Evolutionary conservation across 305 asterid species (phyloP), one percentile per base, ranked within the genome.

Genomic region (Solanum hybrid): DNA sequence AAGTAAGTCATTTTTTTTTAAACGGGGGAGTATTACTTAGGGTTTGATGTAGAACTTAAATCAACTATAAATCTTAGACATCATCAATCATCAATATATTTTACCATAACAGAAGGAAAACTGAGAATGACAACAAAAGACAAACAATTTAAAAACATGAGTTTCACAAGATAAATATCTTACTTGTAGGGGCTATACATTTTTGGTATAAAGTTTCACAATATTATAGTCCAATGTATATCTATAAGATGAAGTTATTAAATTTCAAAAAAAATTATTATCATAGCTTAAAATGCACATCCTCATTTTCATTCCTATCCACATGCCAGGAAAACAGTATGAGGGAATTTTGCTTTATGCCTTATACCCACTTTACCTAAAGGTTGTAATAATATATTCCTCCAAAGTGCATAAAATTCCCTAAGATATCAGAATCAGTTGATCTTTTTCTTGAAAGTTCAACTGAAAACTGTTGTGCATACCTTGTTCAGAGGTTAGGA

Each of bases 321-420:
- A 94, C 92, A 86, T 92, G 95, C 94, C 95, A 93, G 92, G 90
- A 90, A 90, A 94, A 93, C 94, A 89, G 84, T 92, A 19, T 10
- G 34, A 91, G 91, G 75, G 87, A 95, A 94, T 92, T 90, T 90
- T 89, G 85, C 87, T 95, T 93, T 92, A 51, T 84, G 29, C 87
- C 87, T 60, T 84, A 51, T 51, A 90, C 90, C 90, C 88, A 79
- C 95, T 94, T 94, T 95, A 56, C 89, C 87, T 92, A 93, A 95
- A 94, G 95, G 92, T 88, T 91, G 89, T 90, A 92, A 75, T 56
- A 93, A 42, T 56, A 93, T 94, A 95, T 95, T 94, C 98, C 92
- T 90, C 93, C 92, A 92, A 91, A 94, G 92, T 91, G 95, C 92
- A 90, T 94, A 94, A 89, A 90, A 93, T 92, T 91, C 90, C 75